Evolutionary conservation across 805 yeast genomes (phyloP), one percentile per base, ranked within the genome.

Genomic region (Candida corydali): DNA sequence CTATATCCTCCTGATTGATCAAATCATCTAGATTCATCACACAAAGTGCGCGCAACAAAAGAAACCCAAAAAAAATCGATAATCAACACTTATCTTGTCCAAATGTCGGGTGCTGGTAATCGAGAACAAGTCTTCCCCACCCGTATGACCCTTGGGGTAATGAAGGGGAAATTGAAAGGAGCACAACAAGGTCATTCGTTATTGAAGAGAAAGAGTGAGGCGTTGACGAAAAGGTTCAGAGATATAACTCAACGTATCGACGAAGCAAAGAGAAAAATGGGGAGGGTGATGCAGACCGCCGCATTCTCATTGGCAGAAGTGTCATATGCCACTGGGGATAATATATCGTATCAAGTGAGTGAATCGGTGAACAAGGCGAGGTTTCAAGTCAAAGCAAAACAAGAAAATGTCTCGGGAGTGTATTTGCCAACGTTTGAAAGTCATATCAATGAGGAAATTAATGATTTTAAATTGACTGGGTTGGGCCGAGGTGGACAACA

Each of bases 401-500:
- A 89, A 59, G 98, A 91, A 58, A 91, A 91, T 63, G 98, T 91
- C 29, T 82, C 94, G 45, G 98, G 98, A 65, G 98, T 91, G 26
- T 80, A 81, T 52, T 73, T 91, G 53, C 98, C 98, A 17, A 87
- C 89, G 42, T 93, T 91, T 50, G 96, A 89, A 52, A 78, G 89
- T 18, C 82, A 75, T 47, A 77, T 87, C 42, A 85, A 88, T 54
- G 87, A 85, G 44, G 78, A 79, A 8, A 85, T 86, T 57, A 91
- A 91, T 54, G 98, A 93, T 56, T 91, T 91, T 73, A 86, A 86
- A 61, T 71, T 91, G 78, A 91, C 98, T 4, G 98, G 98, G 50
- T 73, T 91, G 48, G 98, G 98, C 35, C 77, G 97, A 61, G 98
- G 98, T 64, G 98, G 98, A 46, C 98, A 91, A 64, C 98, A 91